Conservation (phyloP, 148 eudicot genomes). For the Rhododendron ferrugineum region DNA sequence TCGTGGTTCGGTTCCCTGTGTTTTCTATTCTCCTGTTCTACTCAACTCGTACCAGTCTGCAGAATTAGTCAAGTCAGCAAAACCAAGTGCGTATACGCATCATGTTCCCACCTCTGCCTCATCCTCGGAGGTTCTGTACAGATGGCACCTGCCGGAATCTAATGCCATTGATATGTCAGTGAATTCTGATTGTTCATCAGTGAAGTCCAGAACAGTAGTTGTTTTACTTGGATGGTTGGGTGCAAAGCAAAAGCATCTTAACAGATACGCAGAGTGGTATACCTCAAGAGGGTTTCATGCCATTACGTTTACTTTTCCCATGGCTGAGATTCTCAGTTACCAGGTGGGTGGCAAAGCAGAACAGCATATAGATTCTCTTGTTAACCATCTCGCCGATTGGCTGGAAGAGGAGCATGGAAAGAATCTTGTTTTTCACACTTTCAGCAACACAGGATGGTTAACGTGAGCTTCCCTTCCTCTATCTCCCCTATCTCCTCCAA, state of each 20-base stretch:
- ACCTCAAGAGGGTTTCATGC: constrained; percentile 96
- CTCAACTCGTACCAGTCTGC: constrained; percentile 62
- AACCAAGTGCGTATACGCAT: constrained; percentile 42
- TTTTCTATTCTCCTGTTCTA: constrained; percentile 29
- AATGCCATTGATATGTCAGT: constrained; percentile 42
- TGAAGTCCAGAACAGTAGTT: constrained; percentile 78
- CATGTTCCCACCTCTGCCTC: constrained; percentile 24
- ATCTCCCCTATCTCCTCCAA: background rate
- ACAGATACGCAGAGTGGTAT: constrained; percentile 84
- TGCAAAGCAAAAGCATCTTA: constrained; percentile 94
- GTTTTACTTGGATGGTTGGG: constrained; percentile 97
- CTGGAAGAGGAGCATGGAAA: constrained; percentile 87
- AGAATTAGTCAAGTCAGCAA: constrained; percentile 50
- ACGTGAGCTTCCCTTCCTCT: constrained; percentile 50
- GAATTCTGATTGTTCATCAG: constrained; percentile 53
- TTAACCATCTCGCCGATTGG: constrained; percentile 81
- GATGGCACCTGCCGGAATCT: constrained; percentile 89
- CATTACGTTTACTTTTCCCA: constrained; percentile 92
- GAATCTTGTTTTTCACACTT: constrained; percentile 91
- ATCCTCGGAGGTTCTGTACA: constrained; percentile 58
- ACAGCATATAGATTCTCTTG: constrained; percentile 73
- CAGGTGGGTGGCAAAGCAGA: constrained; percentile 93
- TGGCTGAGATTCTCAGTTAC: constrained; percentile 86
- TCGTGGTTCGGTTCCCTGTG: constrained; percentile 16
- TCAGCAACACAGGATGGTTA: constrained; percentile 98